phyloP scores from a whole-genome alignment of 768 basidiomycete species.

The Phlebiopsis flavidoalba region DNA sequence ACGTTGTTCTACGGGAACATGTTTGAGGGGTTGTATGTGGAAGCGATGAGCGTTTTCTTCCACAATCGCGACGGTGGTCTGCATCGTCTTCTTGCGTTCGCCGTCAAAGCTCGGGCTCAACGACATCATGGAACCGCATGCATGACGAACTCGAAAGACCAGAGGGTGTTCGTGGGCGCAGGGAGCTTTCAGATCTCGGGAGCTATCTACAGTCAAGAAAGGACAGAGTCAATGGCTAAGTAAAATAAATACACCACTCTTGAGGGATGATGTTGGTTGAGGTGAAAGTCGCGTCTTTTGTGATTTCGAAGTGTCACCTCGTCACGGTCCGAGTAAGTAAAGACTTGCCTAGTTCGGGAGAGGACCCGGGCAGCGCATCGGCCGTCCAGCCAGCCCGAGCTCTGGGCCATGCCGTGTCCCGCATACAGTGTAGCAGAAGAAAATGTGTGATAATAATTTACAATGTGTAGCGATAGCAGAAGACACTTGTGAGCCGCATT shows the following conservation, averaged over 20 bases:
- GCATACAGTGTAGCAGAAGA: neutral
- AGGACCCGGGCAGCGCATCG: neutral
- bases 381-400: neutral
- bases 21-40: constrained; percentile 10
- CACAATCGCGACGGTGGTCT: constrained; percentile 15
- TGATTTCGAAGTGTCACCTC: neutral
- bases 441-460: neutral
- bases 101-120: neutral
- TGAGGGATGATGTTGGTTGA: neutral
- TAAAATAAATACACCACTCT: neutral
- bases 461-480: neutral
- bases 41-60: constrained; percentile 14
- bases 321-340: neutral
- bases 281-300: neutral
- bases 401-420: too few relatives aligned
- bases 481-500: neutral
- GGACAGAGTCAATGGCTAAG: neutral
- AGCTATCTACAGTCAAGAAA: neutral
- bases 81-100: constrained; percentile 11
- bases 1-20: constrained; percentile 6
- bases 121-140: neutral
- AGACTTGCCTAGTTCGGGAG: neutral
- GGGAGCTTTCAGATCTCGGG: too few relatives aligned
- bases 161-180: neutral
- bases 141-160: neutral